These are phyloP conservation scores for Xylaria venustula DNA, from an alignment of 495 filamentous ascomycete genomes.

Conservation along the genomic window DNA sequence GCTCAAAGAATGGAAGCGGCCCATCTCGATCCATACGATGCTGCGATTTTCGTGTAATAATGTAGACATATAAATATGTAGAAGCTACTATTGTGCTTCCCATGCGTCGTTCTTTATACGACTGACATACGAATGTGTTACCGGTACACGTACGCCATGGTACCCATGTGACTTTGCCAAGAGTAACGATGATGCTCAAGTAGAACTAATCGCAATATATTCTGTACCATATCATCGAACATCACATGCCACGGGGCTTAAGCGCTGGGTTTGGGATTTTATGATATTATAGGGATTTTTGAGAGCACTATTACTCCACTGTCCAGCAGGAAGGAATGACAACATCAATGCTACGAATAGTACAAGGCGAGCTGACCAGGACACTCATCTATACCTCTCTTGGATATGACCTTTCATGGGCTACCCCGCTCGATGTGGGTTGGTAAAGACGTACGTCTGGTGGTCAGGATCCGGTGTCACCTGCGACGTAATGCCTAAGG, in stretches of 20 bases:
- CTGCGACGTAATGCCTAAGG: neutral
- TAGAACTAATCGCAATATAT: neutral
- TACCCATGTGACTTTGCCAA: neutral
- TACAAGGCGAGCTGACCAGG: too few species aligned
- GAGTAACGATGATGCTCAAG: neutral
- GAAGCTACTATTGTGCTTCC: neutral
- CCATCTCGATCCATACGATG: neutral
- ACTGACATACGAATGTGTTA: neutral
- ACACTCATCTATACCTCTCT: too few species aligned
- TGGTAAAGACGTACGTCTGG: constrained; percentile 16
- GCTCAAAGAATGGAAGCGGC: neutral
- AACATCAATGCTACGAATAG: too few species aligned
- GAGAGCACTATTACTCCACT: too few species aligned
- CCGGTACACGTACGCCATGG: neutral
- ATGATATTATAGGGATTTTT: too few species aligned
- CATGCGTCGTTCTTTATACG: neutral
- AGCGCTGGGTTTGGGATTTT: too few species aligned
- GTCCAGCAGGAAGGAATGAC: too few species aligned
- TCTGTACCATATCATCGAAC: too few species aligned
- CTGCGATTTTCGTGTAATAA: neutral
- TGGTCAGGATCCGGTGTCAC: constrained; percentile 14
- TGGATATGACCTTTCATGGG: too few species aligned
- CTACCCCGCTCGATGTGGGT: neutral
- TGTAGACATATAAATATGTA: neutral
- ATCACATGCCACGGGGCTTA: neutral